Conservation (phyloP, 805 yeast species). For the Yarrowia keelungensis region DNA sequence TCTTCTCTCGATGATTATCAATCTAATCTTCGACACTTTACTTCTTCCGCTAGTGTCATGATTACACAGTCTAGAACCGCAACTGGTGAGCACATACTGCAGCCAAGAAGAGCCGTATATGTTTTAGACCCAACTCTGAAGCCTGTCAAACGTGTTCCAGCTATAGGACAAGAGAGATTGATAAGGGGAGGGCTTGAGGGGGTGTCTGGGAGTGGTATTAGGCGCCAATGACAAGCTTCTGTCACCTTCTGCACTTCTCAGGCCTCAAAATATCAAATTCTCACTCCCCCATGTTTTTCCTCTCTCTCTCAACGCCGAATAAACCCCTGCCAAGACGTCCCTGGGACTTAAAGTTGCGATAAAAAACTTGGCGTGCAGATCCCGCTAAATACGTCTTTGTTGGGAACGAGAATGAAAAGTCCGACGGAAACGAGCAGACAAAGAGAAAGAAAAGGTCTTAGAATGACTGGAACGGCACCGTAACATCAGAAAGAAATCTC, state of each 20-base stretch:
- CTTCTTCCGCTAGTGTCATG: neutral
- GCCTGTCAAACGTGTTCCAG: neutral
- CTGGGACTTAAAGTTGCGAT: slow-evolving; percentile 12
- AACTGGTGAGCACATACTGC: slow-evolving; percentile 4
- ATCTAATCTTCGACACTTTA: neutral
- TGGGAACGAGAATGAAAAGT: neutral
- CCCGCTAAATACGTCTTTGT: slow-evolving; percentile 9
- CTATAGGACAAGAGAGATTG: neutral
- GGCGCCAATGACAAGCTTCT: too few relatives aligned
- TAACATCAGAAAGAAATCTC: too few relatives aligned
- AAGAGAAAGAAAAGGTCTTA: neutral
- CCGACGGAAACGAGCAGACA: neutral
- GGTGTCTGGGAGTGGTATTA: too few relatives aligned
- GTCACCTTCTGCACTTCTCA: too few relatives aligned
- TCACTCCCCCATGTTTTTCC: too few relatives aligned
- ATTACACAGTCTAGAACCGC: neutral
- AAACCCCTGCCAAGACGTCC: slow-evolving; percentile 27
- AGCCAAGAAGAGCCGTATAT: slow-evolving; percentile 7
- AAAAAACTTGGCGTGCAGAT: slow-evolving; percentile 19
- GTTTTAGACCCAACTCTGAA: neutral
- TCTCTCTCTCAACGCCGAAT: neutral
- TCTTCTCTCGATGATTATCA: neutral
- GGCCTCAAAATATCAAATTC: too few relatives aligned
- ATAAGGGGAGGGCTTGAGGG: too few relatives aligned
- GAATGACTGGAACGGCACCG: too few relatives aligned